Conservation (phyloP, 2,329 filamentous ascomycete genomes). For the Fragosphaeria purpurea region DNA sequence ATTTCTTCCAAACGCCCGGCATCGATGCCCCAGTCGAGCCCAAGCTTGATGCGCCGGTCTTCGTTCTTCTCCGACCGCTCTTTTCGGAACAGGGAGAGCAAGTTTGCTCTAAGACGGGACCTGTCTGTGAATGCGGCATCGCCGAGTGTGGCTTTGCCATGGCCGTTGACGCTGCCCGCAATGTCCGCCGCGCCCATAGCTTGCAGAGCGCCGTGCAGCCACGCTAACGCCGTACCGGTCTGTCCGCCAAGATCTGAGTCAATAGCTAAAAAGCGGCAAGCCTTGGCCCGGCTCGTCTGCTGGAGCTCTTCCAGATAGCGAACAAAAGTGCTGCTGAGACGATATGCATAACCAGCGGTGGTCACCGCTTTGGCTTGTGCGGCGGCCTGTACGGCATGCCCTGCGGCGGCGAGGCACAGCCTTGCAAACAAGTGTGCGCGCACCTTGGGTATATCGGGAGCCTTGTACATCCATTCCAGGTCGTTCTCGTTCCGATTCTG, state of each 20-base stretch:
- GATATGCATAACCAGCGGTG: slow-evolving; percentile 27
- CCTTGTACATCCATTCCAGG: slow-evolving; percentile 93
- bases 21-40: slow-evolving; percentile 66
- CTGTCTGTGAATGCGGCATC: no score
- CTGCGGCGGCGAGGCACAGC: slow-evolving; percentile 76
- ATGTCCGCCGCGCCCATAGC: slow-evolving; percentile 47
- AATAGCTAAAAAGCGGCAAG: slow-evolving; percentile 82
- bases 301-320: slow-evolving; percentile 69
- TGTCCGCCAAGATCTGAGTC: slow-evolving; percentile 77
- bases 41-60: slow-evolving; percentile 68
- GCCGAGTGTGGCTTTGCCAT: slow-evolving; percentile 18
- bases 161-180: slow-evolving; percentile 9
- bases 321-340: slow-evolving; percentile 48
- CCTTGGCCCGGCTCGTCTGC: slow-evolving; percentile 67
- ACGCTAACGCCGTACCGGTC: slow-evolving; percentile 76
- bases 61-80: slow-evolving; percentile 69
- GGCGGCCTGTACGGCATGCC: slow-evolving; percentile 69
- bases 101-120: slow-evolving; percentile 16
- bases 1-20: slow-evolving; percentile 77
- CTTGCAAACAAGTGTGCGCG: slow-evolving; percentile 80
- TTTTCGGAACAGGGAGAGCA: slow-evolving; percentile 57
- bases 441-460: slow-evolving; percentile 79
- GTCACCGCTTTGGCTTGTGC: slow-evolving; percentile 23
- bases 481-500: slow-evolving; percentile 74
- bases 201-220: slow-evolving; percentile 67